A percentile compares a stretch with the other conserved stretches of the same genome.
Conservation (phyloP, 2,329 filamentous ascomycete species). For the Kalaharituber pfeilii region DNA sequence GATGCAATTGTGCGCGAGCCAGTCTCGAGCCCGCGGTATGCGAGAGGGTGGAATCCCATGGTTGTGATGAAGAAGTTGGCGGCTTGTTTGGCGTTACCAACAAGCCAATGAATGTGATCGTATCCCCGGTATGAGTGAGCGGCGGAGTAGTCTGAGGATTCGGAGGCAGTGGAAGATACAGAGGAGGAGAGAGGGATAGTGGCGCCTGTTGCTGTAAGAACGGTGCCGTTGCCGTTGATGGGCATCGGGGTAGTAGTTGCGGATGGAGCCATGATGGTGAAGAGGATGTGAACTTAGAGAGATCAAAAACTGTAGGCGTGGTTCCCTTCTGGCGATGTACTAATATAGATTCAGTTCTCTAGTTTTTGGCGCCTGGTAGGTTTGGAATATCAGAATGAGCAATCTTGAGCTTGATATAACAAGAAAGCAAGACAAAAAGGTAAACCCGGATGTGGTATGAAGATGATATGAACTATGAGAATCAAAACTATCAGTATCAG, state of each 20-base stretch:
- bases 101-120: conserved; percentile 84
- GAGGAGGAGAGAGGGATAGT: neutral
- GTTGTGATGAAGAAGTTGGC: conserved; percentile 74
- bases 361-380: too few relatives aligned
- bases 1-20: conserved; percentile 65
- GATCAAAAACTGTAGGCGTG: too few relatives aligned
- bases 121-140: neutral
- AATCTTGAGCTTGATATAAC: too few relatives aligned
- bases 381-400: too few relatives aligned
- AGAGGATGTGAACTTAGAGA: too few relatives aligned
- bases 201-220: neutral
- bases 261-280: neutral
- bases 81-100: conserved; percentile 91
- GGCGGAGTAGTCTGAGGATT: neutral
- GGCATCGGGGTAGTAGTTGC: neutral
- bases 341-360: too few relatives aligned
- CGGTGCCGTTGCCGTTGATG: neutral
- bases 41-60: conserved; percentile 68
- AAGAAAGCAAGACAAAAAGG: too few relatives aligned
- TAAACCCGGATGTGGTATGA: too few relatives aligned
- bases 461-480: too few relatives aligned
- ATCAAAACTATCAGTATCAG: too few relatives aligned
- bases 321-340: too few relatives aligned
- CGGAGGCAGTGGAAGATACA: neutral
- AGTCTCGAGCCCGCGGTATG: conserved; percentile 78